Evolutionary conservation across 2,329 filamentous ascomycete genomes (phyloP), one percentile per base, ranked within the genome.

Genomic region (Ophiognomonia clavigignenti-juglandacearum): DNA sequence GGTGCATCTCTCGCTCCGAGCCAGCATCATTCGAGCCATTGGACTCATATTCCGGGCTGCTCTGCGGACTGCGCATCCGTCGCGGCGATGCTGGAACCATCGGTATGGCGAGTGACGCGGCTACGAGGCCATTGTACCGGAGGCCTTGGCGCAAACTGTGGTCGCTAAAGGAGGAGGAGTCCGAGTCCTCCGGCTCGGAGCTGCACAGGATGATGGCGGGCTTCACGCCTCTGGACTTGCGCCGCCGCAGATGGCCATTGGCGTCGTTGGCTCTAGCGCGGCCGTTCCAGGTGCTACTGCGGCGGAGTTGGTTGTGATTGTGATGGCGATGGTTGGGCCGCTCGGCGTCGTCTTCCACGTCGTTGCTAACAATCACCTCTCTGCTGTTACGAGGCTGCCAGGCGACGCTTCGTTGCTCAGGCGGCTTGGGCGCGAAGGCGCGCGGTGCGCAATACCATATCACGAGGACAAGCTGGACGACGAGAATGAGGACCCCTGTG

Each of bases 401-500:
- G 10, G 3, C 36, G 6, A 8, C 39, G 16, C 20, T 44, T 9
- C 48, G 24, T 1, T 34, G 20, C 20, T 27, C 9, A 14, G 11
- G 20, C 20, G 27, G 19, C 24, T 20, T 39, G 13, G 14, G 22
- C 18, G 23, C 14, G 6, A 24, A 35, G 56, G 53, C 16, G 51
- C 45, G 45, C 52, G 56, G 14, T 38, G 59, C 49, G 24, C 58
- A 60, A 37, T 62, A 50, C 36, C 62, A 58, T 32, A 68, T 56
- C 20, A 66, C 43, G n/a, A 63, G 48, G 19, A 57, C 57, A 14
- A 69, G 54, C 6, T 63, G 50, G 14, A 53, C 55, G 14, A 67
- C 63, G 22, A 68, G 57, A 14, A 63, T 35, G 29, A 69, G 52
- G 37, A 64, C 59, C 11, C 57, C 59, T 13, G 58, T 47, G 11